Base-by-base conservation (phyloP, 345 rosid species). In the Durio zibethinus region DNA sequence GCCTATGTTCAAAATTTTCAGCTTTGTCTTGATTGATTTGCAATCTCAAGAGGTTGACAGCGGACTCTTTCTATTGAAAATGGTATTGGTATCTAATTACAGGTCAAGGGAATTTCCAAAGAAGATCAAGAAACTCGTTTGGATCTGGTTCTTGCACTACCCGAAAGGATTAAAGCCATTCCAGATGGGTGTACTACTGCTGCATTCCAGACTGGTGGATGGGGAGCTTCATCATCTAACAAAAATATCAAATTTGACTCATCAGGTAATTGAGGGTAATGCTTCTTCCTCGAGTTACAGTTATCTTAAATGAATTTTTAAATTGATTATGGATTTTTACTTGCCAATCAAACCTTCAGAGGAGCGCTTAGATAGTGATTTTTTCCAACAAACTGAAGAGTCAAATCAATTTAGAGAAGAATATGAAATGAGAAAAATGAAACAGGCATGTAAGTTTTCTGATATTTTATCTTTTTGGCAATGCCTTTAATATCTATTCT, bases 31-130 rank as follows among this genome's bases (percentile, higher is more conserved):
- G 76, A 64, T 72, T 33, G 65, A 27, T 69, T 54, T 73, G 69
- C 48, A 11, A 50, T 18, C 27, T n/a, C 29, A 65, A 74, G 31
- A 60, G 29, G 65, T 75, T 70, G 73, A 27, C 48, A 25, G 23
- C 54, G 76, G 48, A 54, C 38, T 82, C 21, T 65, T 79, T 25
- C 43, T 52, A 47, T 10, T 68, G 50, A 25, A 36, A 5, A 74
- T 60, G 36, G 7, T 65, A 21, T n/a, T 42, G 20, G 12, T 54
- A 43, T 56, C 60, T 63, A 35, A 29, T 80, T 54, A 72, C 82
- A 93, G 98, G 90, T 89, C 31, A 95, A 90, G 87, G 93, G 98
- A 73, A 86, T 89, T 52, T 83, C 97, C 1, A 87, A 84, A 75
- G 90, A 91, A 73, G 98, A 89, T 33, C 84, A 82, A 79, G 82